A percentile compares a stretch with the other conserved stretches of the same genome.
These are phyloP conservation scores for Phaffomyces antillensis DNA, from an alignment of 805 yeast genomes.

Conservation along the genomic window DNA sequence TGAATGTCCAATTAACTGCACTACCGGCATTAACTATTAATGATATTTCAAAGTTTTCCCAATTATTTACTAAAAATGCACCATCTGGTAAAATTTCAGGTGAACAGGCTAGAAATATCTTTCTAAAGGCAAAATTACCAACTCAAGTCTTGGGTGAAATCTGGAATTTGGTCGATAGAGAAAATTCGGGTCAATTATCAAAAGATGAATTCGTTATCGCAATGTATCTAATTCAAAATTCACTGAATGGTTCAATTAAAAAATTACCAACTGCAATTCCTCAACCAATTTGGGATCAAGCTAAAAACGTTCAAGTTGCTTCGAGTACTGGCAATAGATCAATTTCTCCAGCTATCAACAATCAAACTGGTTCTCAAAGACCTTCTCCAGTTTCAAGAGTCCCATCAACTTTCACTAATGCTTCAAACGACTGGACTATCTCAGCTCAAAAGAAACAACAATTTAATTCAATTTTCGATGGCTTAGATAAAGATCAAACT, in stretches of 20 bases:
- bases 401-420: conserved; percentile 30
- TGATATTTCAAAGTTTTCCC: conserved; percentile 60
- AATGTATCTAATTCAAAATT: conserved; percentile 88
- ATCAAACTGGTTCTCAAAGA: conserved; percentile 15
- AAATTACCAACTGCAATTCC: conserved; percentile 50
- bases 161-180: conserved; percentile 83
- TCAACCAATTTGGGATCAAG: conserved; percentile 31
- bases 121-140: conserved; percentile 82
- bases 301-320: conserved; percentile 17
- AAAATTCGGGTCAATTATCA: conserved; percentile 63
- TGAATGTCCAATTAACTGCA: conserved; percentile 18
- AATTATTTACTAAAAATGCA: conserved; percentile 66
- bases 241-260: conserved; percentile 56
- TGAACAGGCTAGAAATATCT: conserved; percentile 74
- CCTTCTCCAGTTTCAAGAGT: conserved; percentile 25
- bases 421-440: conserved; percentile 56
- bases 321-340: conserved; percentile 14
- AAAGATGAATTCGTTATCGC: conserved; percentile 81
- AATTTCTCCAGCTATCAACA: conserved; percentile 4
- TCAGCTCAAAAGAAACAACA: conserved; percentile 65
- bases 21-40: conserved; percentile 48
- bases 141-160: conserved; percentile 72
- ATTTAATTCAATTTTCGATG: conserved; percentile 72
- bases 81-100: conserved; percentile 58
- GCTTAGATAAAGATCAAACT: conserved; percentile 56